Evolutionary conservation across 2,329 filamentous ascomycete genomes (phyloP), one percentile per base, ranked within the genome.

Genomic region (Diatrype stigma): DNA sequence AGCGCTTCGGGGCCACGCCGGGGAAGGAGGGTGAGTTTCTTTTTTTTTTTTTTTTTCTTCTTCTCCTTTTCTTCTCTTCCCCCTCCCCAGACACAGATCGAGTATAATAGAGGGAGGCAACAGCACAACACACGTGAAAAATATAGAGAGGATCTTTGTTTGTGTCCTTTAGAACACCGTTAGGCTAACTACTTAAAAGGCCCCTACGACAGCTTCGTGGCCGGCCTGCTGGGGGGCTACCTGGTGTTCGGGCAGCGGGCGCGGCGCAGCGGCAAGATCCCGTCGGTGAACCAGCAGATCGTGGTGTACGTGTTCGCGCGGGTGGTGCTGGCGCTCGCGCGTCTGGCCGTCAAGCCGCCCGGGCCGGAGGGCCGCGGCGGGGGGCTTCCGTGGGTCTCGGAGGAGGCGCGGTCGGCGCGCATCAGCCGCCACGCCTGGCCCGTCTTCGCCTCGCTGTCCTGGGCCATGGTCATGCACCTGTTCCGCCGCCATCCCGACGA

Each of bases 291-390:
- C 73, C 90, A 96, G 76, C 93, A 99, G 78, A 99, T 99, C 67
- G 91, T 96, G 69, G 89, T 97, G 63, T 99, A 99, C 75, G 89
- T 99, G 56, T 96, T 96, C 67, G 94, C 94, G 45, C 85, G 94
- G 58, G 94, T 96, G 16, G 80, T 87, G 54, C 81, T 99, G 32
- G 90, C 89, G 8, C 73, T 95, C 22, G 94, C 92, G 30, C 90
- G 90, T 64, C 75, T 97, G 51, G 83, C 89, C 51, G 84, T 97
- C 56, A 86, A 90, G 69, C 81, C 81, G 2, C 76, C n/a, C n/a
- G n/a, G n/a, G n/a, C n/a, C n/a, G n/a, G n/a, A n/a, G n/a, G n/a
- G n/a, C n/a, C n/a, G 37, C 8, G 40, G 76, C 42, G 63, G 65
- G 51, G 78, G 79, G 49, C 63, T 85, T 52, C 73, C 79, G 34